Evolutionary conservation across 1,284 basidiomycete genomes (phyloP), one percentile per base, ranked within the genome.

Genomic region (Volvariella surrecta): DNA sequence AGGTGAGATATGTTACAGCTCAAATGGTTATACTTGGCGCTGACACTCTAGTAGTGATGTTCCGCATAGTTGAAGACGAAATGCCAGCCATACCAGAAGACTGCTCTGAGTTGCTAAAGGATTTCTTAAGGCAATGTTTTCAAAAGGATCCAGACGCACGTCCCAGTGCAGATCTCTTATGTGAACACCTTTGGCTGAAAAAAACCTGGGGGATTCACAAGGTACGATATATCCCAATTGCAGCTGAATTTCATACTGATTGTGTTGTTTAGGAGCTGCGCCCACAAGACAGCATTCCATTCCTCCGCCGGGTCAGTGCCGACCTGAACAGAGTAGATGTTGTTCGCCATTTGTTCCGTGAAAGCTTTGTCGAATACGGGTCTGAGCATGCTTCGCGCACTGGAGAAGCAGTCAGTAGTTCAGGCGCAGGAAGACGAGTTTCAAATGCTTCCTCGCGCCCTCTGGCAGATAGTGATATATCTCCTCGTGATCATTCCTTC

Each of bases 271-370:
- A 89, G 85, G 82, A 86, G 48, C 63, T 92, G 17, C 83, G 88
- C 16, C 85, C 85, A 30, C 89, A 96, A 59, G 94, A 97, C 56
- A 93, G 89, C 53, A 88, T 97, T 30, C 93, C 93, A 3, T 96
- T 95, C 71, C 69, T 95, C 17, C 82, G 89, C 15, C 82, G 93
- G 2, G 85, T 95, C 58, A 94, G 89, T 58, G 73, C 81, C 47
- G 91, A 94, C 53, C 60, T 89, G 44, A 83, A 87, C 47, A 83
- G 84, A 55, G 69, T 76, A 20, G 83, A 86, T 39, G 71, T 68
- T 35, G 66, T 74, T 40, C 75, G 74, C 42, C 6, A 28, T 28
- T 11, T 28, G 11, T 28, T 28, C 24, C 24, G 24, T 11, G 24
- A 28, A 6, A 28, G 24, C 24, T 28, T 28, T 11, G 24, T 28